Base-by-base conservation (phyloP, 306 rosid genomes). In the Trifolium subterraneum region DNA sequence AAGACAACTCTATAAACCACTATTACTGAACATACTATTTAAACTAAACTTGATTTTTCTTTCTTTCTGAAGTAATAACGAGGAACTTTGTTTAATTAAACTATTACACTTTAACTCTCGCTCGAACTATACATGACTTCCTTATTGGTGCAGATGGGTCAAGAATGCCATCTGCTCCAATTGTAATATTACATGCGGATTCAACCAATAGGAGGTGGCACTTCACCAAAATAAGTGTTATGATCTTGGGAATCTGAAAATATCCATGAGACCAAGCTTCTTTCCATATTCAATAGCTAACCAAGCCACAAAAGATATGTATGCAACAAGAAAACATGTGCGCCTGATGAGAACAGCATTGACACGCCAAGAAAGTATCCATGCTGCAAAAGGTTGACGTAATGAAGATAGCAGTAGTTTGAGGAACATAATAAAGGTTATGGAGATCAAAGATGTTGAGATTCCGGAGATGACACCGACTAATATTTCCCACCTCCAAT, bases 401-500 rank as follows among this genome's bases (percentile, higher is more conserved):
- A 86, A 31, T 56, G 87, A 74, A 79, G 80, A 81, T 65, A 74
- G 79, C 64, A 84, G 71, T 67, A 56, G 86, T 66, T 84, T 85
- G 65, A 89, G 71, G 74, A 89, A 10, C 80, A 55, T 73, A 47
- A 89, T 1, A 62, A 88, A 69, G 85, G 73, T 44, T 45, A 91
- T 80, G 41, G 91, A 81, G 87, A 93, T 84, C 84, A 93, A 76
- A 19, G 97, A 87, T 68, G 91, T 87, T 38, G 83, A 81, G 63
- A 89, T 88, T 55, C 98, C 97, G 62, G 86, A 6, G 41, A 88
- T 15, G 36, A 88, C 68, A 76, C 98, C 97, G 31, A 82, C 85
- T 48, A 84, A 13, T 66, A 84, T 70, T 64, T 87, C 98, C 97
- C 93, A 91, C 84, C 86, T 86, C 96, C 86, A 91, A 78, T 68